phyloP scores from a whole-genome alignment of 768 basidiomycete genomes.

The Trametes villosa region DNA sequence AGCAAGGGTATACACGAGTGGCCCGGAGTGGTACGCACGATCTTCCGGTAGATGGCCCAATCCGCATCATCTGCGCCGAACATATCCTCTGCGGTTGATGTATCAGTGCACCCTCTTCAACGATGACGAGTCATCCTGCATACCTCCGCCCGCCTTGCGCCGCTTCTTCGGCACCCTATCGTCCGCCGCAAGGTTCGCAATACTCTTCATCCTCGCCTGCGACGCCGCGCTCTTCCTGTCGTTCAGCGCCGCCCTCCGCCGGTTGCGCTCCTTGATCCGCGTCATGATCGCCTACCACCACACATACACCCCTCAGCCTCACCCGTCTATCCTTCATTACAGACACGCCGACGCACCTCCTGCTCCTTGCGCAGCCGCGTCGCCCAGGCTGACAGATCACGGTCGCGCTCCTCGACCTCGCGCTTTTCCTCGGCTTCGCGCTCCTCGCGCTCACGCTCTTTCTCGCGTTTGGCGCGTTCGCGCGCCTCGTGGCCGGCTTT shows the following conservation, averaged over 20 bases:
- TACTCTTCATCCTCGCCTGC: conserved; percentile 95
- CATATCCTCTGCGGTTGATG: conserved; percentile 67
- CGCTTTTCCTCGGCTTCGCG: conserved; percentile 57
- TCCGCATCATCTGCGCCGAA: conserved; percentile 96
- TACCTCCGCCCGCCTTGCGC: conserved; percentile 81
- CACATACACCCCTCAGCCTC: not conserved
- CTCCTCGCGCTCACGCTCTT: conserved; percentile 82
- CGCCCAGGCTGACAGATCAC: conserved; percentile 77
- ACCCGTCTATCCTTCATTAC: not conserved
- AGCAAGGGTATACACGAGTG: not conserved
- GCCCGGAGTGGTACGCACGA: conserved; percentile 57
- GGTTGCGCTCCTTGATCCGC: conserved; percentile 83
- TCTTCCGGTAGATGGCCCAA: conserved; percentile 97
- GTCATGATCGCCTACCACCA: conserved; percentile 67
- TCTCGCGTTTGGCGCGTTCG: conserved; percentile 80
- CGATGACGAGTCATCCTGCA: conserved; percentile 23
- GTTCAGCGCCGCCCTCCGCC: conserved; percentile 77
- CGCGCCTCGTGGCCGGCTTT: conserved; percentile 95
- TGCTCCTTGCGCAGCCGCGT: conserved; percentile 75
- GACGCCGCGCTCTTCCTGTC: conserved; percentile 95
- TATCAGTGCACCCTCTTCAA: not conserved
- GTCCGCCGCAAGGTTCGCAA: conserved; percentile 89
- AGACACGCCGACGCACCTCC: conserved; percentile 56
- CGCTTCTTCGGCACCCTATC: conserved; percentile 83
- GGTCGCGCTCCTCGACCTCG: conserved; percentile 78